These are phyloP conservation scores for Phialophora chinensis DNA, from an alignment of 2,329 filamentous ascomycete species.

Conservation along the genomic window DNA sequence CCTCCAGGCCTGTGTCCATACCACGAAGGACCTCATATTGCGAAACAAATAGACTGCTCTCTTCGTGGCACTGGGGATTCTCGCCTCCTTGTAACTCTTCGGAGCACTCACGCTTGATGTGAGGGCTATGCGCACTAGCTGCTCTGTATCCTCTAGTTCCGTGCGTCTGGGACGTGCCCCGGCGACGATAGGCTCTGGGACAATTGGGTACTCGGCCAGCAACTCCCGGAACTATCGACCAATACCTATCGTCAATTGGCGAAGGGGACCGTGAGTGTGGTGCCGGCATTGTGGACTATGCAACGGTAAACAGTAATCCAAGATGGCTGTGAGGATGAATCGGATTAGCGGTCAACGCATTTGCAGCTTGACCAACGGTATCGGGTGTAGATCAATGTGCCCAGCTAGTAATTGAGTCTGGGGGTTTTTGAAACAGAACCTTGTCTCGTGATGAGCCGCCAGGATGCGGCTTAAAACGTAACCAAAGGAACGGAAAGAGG, in stretches of 20 bases:
- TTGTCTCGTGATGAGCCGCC: not conserved
- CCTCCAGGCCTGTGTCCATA: not conserved
- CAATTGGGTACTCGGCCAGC: not conserved
- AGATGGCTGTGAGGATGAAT: not conserved
- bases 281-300: not conserved
- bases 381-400: not conserved
- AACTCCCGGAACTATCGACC: not conserved
- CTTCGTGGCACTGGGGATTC: not conserved
- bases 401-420: not conserved
- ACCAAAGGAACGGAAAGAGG: not conserved
- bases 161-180: not conserved
- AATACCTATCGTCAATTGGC: not conserved
- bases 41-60: not conserved
- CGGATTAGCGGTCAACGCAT: not conserved
- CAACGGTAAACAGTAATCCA: not conserved
- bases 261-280: not conserved
- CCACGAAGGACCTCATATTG: not conserved
- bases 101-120: not conserved
- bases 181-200: not conserved
- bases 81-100: not conserved
- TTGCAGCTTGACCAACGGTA: not conserved
- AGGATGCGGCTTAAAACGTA: not conserved
- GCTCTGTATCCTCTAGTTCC: not conserved
- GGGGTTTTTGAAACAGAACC: not conserved
- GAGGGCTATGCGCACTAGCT: not conserved